Base-by-base conservation (phyloP, 805 yeast species). In the Schwanniomyces occidentalis region DNA sequence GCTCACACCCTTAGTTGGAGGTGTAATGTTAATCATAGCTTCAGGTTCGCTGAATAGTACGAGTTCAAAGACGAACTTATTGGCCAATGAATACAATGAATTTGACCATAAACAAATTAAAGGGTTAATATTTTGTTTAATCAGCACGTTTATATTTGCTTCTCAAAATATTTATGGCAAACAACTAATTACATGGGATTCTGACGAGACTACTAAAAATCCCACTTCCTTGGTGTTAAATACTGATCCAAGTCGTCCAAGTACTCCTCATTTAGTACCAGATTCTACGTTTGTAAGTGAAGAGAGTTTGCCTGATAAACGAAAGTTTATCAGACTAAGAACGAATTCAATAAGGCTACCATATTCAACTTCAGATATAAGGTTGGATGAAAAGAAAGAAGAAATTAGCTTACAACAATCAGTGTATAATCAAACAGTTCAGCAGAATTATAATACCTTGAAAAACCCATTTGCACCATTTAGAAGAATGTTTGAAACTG, bases 151-250 rank as follows among this genome's bases (percentile, higher is more conserved):
- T 6, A 77, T 87, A 13, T 88, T 89, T 65, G 95, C 91, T 4
- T 76, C 80, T 2, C 95, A 88, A 52, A 88, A 88, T 54, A 85
- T 89, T 28, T 88, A 86, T 58, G 89, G 93, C 24, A 89, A 89
- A 61, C 82, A 79, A 44, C 79, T 89, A 24, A 75, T 88, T 42
- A 86, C 69, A 1, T 62, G 70, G 69, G 90, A 23, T 59, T 50
- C 46, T 6, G 61, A 58, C 35, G 52, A 48, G 10, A 32, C 45
- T n/a, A 27, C 30, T 5, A 32, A 37, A 3, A 45, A 47, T 17
- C 61, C 65, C 3, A 52, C 54, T 1, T 47, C 57, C 24, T 46
- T 61, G 34, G 65, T 54, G 5, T 36, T 61, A 22, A 54, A 55
- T 32, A 48, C 60, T 17, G 51, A 49, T 8, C 26, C 41, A 13